Evolutionary conservation across 805 yeast species (phyloP), one percentile per base, ranked within the genome.

Genomic region (Myxozyma neglecta): DNA sequence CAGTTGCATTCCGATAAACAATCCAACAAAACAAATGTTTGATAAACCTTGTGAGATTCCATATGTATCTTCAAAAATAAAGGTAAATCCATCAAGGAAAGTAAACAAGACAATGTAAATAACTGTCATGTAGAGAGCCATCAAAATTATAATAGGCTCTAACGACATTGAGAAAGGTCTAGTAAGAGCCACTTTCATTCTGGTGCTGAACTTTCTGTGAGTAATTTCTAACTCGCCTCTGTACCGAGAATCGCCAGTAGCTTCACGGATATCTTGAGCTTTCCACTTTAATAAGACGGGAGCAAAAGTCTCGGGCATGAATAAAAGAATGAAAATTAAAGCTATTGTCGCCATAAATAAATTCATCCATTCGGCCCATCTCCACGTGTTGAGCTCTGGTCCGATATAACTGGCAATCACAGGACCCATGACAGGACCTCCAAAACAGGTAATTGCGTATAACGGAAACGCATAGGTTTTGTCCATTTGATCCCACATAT

Each of bases 221-320:
- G 56, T 48, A 50, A 64, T 70, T 55, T 81, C 84, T 10, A 77
- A 52, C 0, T 81, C 79, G 6, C 83, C 81, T 63, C 72, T 78
- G 47, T 72, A 74, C 9, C 73, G 67, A 9, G 68, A 56, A 61
- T 79, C 77, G 1, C 81, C 81, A 1, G 80, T 76, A 6, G 58
- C 62, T 35, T 65, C 67, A 16, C 96, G 83, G 65, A 90, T 71
- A 70, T 76, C 81, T 59, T 75, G 74, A 34, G 96, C 96, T 73
- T 87, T 84, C 57, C 72, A 80, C 71, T 85, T 86, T 64, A 90
- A 77, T 56, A 90, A 85, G 13, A 86, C 88, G 6, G 96, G 96
- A 1, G 93, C 90, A 74, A 86, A 89, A 14, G 97, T 90, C 76
- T 90, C 97, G n/a, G 96, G 96, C 48, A 89, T 81, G 24, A 81